A percentile compares a stretch with the other conserved stretches of the same genome.
These are phyloP conservation scores for Rhipidocladum racemiflorum DNA, from an alignment of 176 grass and related monocot genomes.

Conservation along the genomic window DNA sequence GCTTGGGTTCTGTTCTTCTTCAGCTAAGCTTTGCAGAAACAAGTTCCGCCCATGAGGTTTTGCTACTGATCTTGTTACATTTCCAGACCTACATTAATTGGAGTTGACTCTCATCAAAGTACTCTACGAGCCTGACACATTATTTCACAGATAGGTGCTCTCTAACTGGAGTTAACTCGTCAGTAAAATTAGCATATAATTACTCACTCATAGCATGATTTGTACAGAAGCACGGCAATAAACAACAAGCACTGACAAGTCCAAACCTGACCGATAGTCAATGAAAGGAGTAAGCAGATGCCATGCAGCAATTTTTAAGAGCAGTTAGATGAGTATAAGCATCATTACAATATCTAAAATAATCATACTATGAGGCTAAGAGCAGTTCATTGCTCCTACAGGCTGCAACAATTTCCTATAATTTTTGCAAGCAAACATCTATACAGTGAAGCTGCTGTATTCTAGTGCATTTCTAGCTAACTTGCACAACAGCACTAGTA, in stretches of 20 bases:
- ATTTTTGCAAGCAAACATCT: neutral
- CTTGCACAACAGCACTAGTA: conserved; percentile 13
- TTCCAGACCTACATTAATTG: conserved; percentile 61
- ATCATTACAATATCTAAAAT: neutral
- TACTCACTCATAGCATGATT: neutral
- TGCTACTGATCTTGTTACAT: conserved; percentile 57
- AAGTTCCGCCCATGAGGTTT: conserved; percentile 67
- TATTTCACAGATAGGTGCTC: neutral
- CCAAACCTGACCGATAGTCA: neutral
- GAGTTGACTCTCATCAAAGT: conserved; percentile 19
- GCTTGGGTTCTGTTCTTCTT: conserved; percentile 50
- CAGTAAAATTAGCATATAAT: neutral
- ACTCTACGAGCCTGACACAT: neutral
- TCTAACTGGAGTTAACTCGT: neutral
- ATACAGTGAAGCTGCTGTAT: neutral
- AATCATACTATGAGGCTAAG: neutral
- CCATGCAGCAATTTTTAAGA: neutral
- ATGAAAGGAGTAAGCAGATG: neutral
- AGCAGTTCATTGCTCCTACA: neutral
- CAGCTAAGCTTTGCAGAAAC: conserved; percentile 88
- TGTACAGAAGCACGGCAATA: neutral
- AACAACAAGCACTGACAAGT: neutral
- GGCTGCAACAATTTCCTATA: neutral
- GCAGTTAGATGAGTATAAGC: neutral
- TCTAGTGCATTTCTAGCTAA: neutral